Percentiles rank a stretch among this genome's conserved stretches.
Evolutionary conservation across 208 protist species (phyloP).

Genomic region (Acanthamoeba royreba): DNA sequence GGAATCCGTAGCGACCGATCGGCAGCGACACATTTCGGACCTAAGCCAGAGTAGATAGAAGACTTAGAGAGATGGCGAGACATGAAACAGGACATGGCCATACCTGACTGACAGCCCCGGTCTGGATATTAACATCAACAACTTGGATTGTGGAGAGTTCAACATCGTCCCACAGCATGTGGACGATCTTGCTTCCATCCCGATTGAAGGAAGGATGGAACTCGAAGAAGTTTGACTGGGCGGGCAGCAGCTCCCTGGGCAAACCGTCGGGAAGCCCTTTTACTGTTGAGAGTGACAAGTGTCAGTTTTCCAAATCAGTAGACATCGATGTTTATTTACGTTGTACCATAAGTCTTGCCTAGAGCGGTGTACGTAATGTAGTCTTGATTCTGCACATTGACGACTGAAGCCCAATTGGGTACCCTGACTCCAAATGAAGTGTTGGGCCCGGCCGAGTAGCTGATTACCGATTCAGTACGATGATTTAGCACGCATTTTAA

Average conservation of each 20-base stretch:
- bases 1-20: background rate
- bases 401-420: background rate
- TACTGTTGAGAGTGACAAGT: background rate
- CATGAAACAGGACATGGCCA: background rate
- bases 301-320: background rate
- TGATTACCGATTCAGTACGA: background rate
- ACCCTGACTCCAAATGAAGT: background rate
- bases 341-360: background rate
- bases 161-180: background rate
- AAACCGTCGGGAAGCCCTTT: background rate
- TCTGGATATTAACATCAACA: background rate
- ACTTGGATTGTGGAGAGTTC: background rate
- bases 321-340: background rate
- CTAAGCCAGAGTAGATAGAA: background rate
- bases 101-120: background rate
- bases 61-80: background rate
- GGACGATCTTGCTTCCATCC: background rate
- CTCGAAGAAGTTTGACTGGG: background rate
- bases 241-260: background rate
- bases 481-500: background rate
- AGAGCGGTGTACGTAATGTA: background rate
- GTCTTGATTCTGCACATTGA: background rate
- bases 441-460: background rate
- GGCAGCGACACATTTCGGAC: background rate
- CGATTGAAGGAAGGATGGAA: background rate